Percentiles rank a stretch among this genome's conserved stretches.
These are phyloP conservation scores for Hygrophorus pudorinus DNA, from an alignment of 768 basidiomycete species.

Conservation along the genomic window DNA sequence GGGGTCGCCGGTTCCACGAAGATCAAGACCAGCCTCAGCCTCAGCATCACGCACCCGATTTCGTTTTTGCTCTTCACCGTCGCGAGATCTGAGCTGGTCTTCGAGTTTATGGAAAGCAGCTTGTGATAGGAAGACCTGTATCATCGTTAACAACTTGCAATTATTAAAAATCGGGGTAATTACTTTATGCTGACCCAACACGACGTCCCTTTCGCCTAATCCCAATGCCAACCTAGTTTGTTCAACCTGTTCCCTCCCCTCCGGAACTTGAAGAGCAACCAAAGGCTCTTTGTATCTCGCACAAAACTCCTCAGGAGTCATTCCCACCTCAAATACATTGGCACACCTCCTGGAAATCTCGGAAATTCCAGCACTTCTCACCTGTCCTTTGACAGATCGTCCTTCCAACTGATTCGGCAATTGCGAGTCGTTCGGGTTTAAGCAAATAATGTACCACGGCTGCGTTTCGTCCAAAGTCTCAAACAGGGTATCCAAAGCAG, in stretches of 20 bases:
- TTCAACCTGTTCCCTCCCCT: constrained; percentile 55
- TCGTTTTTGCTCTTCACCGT: constrained; percentile 80
- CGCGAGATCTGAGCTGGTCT: constrained; percentile 72
- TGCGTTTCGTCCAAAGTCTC: constrained; percentile 85
- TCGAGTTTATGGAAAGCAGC: constrained; percentile 80
- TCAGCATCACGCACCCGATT: constrained; percentile 70
- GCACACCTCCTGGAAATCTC: constrained; percentile 64
- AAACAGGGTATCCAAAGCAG: constrained; percentile 78
- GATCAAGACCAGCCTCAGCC: constrained; percentile 56
- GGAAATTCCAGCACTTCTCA: constrained; percentile 68
- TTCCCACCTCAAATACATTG: constrained; percentile 70
- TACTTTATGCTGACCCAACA: constrained; percentile 80
- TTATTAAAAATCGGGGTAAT: constrained; percentile 11
- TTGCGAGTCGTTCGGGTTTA: constrained; percentile 94
- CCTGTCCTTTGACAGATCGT: constrained; percentile 84
- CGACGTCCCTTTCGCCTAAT: constrained; percentile 61
- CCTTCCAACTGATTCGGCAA: constrained; percentile 92
- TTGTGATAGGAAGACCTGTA: constrained; percentile 83
- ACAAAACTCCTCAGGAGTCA: constrained; percentile 81
- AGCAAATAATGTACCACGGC: constrained; percentile 84
- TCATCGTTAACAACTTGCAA: background rate
- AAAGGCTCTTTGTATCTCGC: constrained; percentile 72
- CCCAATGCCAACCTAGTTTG: constrained; percentile 47
- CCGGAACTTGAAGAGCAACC: constrained; percentile 41
- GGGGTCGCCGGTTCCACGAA: constrained; percentile 49